These are phyloP conservation scores for Crithidia fasciculata DNA, from an alignment of 208 protist species.

Conservation along the genomic window DNA sequence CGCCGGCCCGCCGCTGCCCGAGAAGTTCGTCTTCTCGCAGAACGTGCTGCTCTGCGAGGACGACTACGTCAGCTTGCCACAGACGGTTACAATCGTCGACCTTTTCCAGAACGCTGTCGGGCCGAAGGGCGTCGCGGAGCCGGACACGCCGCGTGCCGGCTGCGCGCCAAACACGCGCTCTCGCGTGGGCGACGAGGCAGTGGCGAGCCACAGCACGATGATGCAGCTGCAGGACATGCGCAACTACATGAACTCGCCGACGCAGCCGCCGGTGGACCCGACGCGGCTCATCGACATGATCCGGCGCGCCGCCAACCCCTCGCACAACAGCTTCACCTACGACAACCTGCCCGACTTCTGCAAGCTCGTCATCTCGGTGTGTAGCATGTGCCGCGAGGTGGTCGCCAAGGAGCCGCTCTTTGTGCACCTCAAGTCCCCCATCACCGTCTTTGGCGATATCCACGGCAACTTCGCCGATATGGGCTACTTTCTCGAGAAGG, in stretches of 20 bases:
- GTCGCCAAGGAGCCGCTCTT: constrained; percentile 90
- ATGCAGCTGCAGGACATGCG: constrained; percentile 89
- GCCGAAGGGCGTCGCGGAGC: constrained; percentile 79
- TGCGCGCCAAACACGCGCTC: constrained; percentile 40
- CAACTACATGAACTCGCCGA: constrained; percentile 89
- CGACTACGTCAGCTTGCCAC: constrained; percentile 77
- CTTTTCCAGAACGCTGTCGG: constrained; percentile 87
- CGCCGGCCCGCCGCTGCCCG: constrained; percentile 43
- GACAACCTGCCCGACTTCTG: constrained; percentile 85
- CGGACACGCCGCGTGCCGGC: constrained; percentile 85
- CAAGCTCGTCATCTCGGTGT: constrained; percentile 89
- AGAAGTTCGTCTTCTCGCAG: constrained; percentile 90
- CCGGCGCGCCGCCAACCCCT: constrained; percentile 72
- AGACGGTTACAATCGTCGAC: constrained; percentile 90
- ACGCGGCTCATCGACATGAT: constrained; percentile 88
- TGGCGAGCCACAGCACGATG: constrained; percentile 91
- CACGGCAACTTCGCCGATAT: constrained; percentile 95
- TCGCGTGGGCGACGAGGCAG: constrained; percentile 80
- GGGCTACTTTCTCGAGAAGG: constrained; percentile 90
- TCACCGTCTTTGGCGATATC: constrained; percentile 93
- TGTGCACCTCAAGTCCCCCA: constrained; percentile 87
- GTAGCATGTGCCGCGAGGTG: constrained; percentile 82
- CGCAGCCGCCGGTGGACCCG: constrained; percentile 81
- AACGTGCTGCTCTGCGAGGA: constrained; percentile 90
- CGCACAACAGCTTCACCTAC: constrained; percentile 81